These are phyloP conservation scores for Agaricus subrufescens DNA, from an alignment of 768 basidiomycete genomes.

Conservation along the genomic window DNA sequence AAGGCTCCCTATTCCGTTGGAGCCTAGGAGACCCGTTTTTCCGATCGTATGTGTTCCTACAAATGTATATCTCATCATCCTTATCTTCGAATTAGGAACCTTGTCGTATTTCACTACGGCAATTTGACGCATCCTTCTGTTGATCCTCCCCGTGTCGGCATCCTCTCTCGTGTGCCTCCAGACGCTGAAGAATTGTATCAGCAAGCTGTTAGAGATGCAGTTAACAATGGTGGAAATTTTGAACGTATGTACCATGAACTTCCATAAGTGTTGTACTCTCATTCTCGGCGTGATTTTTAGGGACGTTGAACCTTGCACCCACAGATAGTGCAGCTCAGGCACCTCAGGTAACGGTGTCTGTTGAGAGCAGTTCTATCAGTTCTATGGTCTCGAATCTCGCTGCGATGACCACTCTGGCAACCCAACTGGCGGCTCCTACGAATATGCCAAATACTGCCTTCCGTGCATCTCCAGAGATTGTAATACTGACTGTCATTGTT, in stretches of 20 bases:
- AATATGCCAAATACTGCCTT: neutral
- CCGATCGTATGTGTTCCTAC: constrained; percentile 50
- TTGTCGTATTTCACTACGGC: constrained; percentile 68
- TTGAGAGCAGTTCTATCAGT: neutral
- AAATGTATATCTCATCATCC: neutral
- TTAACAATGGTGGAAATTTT: constrained; percentile 32
- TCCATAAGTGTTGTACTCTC: neutral
- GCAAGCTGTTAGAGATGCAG: constrained; percentile 31
- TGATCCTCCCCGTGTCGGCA: constrained; percentile 65
- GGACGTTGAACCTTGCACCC: constrained; percentile 29
- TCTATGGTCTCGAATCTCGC: neutral
- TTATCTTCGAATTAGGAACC: constrained; percentile 33
- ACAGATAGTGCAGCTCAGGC: constrained; percentile 26
- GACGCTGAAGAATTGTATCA: constrained; percentile 39
- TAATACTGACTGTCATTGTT: neutral
- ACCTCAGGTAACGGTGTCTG: constrained; percentile 9
- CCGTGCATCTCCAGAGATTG: neutral
- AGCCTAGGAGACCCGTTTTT: constrained; percentile 70
- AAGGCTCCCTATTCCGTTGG: constrained; percentile 58
- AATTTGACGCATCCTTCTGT: constrained; percentile 63
- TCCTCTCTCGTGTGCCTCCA: constrained; percentile 56
- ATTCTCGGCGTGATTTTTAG: constrained; percentile 11
- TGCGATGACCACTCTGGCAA: neutral
- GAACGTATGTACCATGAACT: constrained; percentile 22
- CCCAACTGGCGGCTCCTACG: neutral